Base-by-base conservation (phyloP, 179 eudicot species). In the Beta lomatogona region DNA sequence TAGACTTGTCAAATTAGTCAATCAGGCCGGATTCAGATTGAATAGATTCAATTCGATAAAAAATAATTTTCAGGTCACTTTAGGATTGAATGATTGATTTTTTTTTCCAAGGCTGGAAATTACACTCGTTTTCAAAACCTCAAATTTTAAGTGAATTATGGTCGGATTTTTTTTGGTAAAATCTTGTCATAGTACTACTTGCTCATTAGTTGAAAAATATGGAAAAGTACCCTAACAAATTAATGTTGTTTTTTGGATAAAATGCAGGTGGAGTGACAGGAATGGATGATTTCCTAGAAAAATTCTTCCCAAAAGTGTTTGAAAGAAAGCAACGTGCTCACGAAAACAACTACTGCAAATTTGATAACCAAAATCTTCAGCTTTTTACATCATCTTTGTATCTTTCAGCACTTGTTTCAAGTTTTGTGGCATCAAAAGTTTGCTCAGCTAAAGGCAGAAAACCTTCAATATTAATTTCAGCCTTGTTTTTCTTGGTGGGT, bases 321-420 rank as follows among this genome's bases (percentile, higher is more conserved):
- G 86, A 58, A 45, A 89, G 83, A 70, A 92, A 90, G 61, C 74
- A 69, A 2, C 86, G 60, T 45, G 92, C 90, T 0, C 65, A 76
- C 1, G 96, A 92, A 77, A 71, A 88, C 85, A 92, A 92, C 54
- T 92, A 92, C 83, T 92, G 95, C 73, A 92, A 92, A 83, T 92
- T 81, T 28, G 88, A 92, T 52, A 88, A 92, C 64, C 92, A 90
- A 73, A 48, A 81, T 22, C 91, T 92, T 3, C 96, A 92, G 78
- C 89, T 92, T 9, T 92, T 92, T 82, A 92, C 93, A 6, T 90
- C 96, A 0, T 92, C 96, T 0, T 76, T 92, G 69, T 92, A 92
- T 73, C 60, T 92, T 0, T 86, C 93, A 9, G 91, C 97, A 16
- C 88, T 92, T 2, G 85, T 91, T 13, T 77, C 90, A 3, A 91